Evolutionary conservation across 768 basidiomycete species (phyloP), one percentile per base, ranked within the genome.

Genomic region (Leucocoprinus leucothites): DNA sequence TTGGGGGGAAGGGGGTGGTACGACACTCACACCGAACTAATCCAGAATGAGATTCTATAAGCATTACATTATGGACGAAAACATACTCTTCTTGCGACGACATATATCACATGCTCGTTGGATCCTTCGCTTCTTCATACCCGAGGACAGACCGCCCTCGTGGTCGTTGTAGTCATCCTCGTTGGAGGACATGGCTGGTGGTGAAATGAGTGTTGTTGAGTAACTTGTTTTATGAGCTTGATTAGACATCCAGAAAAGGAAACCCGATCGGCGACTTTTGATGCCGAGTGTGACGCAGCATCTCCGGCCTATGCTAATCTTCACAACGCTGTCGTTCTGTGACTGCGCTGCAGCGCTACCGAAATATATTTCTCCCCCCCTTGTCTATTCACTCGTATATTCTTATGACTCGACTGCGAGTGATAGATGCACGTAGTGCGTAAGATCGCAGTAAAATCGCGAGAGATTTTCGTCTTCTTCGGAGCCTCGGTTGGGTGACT

Each of bases 21-120:
- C 9, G 48, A 25, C 8, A 51, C 82, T 69, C 71, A 85, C 86
- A 89, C 69, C 86, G 77, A 67, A 89, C 87, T 86, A 57, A 22
- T 60, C 38, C 21, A 61, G 25, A 35, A 14, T 34, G 42, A 36
- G 36, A 48, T 22, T 21, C 19, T 26, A 36, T 16, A 41, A 16
- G 16, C 5, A 6, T 24, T 44, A 25, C 41, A 45, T n/a, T 38
- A 53, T 9, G 19, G 28, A 47, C 19, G 9, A 14, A 26, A 5
- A 69, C 81, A 58, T 56, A 86, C 89, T 85, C 72, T 94, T 94
- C 77, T 92, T 93, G 55, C 89, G 75, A 35, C 91, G 76, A 65
- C 91, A 94, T 0, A 85, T 79, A 63, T 93, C 91, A 64, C 91
- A 94, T 6, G 90, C 90, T 25, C 90, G 71, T 68, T 89, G 87